A percentile compares a stretch with the other conserved stretches of the same genome.
Evolutionary conservation across 1,284 basidiomycete genomes (phyloP).

Genomic region (Leccinum subrobustum): DNA sequence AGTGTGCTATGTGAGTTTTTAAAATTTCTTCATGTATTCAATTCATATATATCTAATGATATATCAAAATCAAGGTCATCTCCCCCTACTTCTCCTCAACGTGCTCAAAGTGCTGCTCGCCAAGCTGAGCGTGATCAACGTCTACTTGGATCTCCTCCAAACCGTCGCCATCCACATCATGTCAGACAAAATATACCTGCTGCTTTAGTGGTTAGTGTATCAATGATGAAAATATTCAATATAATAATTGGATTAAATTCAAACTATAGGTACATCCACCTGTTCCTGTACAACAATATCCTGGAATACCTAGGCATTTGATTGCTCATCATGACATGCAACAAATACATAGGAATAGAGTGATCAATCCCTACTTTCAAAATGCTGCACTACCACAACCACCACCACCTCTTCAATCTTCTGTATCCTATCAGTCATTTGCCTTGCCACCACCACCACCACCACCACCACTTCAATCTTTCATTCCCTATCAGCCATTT

Average conservation of each 20-base stretch:
- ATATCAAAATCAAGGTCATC: background rate
- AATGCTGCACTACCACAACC: no score
- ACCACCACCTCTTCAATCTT: no score
- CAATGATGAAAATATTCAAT: background rate
- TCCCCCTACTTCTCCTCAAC: background rate
- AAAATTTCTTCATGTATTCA: no score
- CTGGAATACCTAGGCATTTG: background rate
- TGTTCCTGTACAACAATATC: conserved; percentile 6
- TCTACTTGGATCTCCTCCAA: conserved; percentile 2
- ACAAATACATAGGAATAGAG: background rate
- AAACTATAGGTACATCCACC: background rate
- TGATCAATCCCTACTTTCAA: background rate
- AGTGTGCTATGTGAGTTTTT: background rate
- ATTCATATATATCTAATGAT: no score
- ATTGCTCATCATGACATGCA: background rate
- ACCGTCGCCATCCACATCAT: background rate
- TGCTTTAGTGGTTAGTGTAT: background rate
- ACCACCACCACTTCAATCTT: background rate
- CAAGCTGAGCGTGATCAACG: background rate
- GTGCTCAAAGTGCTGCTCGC: background rate
- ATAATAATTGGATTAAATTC: background rate
- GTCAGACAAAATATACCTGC: background rate
- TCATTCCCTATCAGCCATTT: background rate
- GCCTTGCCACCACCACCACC: background rate
- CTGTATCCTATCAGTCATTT: no score